Percentiles rank a stretch among this genome's conserved stretches.
phyloP scores from a whole-genome alignment of 306 rosid genomes.

The Echinosophora koreensis region DNA sequence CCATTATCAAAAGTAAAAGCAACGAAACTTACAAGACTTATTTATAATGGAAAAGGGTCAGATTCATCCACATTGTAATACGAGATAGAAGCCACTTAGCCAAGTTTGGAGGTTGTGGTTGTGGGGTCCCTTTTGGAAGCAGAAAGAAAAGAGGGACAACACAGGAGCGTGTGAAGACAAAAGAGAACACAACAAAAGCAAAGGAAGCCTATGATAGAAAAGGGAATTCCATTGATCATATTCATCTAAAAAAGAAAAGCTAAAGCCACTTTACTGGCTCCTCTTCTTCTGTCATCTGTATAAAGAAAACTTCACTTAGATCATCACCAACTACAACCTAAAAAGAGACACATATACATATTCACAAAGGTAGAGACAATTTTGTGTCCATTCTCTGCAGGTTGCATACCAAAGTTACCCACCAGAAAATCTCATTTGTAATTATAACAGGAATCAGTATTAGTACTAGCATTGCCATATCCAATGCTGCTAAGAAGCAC shows the following conservation, averaged over 20 bases:
- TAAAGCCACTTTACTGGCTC: slow-evolving; percentile 61
- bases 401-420: slow-evolving; percentile 34
- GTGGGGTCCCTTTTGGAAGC: slow-evolving; percentile 58
- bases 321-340: slow-evolving; percentile 48
- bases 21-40: slow-evolving; percentile 56
- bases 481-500: slow-evolving; percentile 75
- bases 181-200: slow-evolving; percentile 47
- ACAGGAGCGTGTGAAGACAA: slow-evolving; percentile 63
- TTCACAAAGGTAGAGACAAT: slow-evolving; percentile 30
- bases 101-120: slow-evolving; percentile 41
- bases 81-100: slow-evolving; percentile 4
- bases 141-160: slow-evolving; percentile 42
- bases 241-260: slow-evolving; percentile 32
- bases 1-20: slow-evolving; percentile 78
- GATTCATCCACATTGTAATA: slow-evolving; percentile 30
- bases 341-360: slow-evolving; percentile 40
- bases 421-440: slow-evolving; percentile 35
- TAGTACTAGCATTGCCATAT: slow-evolving; percentile 20
- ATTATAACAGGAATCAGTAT: neutral
- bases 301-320: slow-evolving; percentile 59
- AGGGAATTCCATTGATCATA: slow-evolving; percentile 8
- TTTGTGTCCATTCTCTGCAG: slow-evolving; percentile 34
- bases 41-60: slow-evolving; percentile 28
- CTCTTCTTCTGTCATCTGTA: slow-evolving; percentile 48
- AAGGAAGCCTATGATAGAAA: slow-evolving; percentile 20